Evolutionary conservation across 164 flowering plant genomes (phyloP), one percentile per base, ranked within the genome.

Genomic region (Chimonanthus praecox): DNA sequence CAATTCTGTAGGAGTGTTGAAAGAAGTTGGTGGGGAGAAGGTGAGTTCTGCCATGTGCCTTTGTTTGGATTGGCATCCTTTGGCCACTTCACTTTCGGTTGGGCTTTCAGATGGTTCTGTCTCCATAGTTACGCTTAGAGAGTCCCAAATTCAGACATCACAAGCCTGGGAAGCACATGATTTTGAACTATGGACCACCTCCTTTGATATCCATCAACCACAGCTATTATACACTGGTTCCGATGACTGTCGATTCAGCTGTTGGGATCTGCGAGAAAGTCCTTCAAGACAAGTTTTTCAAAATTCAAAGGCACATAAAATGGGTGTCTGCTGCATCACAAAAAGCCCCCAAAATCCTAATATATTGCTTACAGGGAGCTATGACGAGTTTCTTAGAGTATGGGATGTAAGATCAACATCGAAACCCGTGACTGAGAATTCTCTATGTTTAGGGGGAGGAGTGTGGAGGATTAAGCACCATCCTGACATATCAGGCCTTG

Each of bases 381-480:
- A 96, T 50, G 98, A 96, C 79, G 97, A 92, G 80, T 33, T 76
- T 64, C 81, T 96, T 21, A 83, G 99, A 75, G 78, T 88, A 49
- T 96, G 99, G 99, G 99, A 96, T 76, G 71, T 88, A 11, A 87
- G 99, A 76, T 86, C 90, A 73, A 81, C 85, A 4, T 83, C 89
- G 33, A 86, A 76, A 72, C 99, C 99, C 4, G 78, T 94, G 7
- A 80, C 71, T 76, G 92, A 88, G 74, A 79, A 82, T 45, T 86
- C 94, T 11, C 65, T 90, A 51, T 75, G 85, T 74, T 77, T 94
- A 69, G 98, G 98, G 7, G 99, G 99, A 58, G 98, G 99, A 43
- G 98, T 94, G 18, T 96, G 98, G 97, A 92, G 94, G 80, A 82
- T 96, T 60, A 96, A 94, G 86, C 85, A 88, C 78, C 97, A 94